These are phyloP conservation scores for Scheffersomyces titani DNA, from an alignment of 1,139 yeast genomes.

Conservation along the genomic window DNA sequence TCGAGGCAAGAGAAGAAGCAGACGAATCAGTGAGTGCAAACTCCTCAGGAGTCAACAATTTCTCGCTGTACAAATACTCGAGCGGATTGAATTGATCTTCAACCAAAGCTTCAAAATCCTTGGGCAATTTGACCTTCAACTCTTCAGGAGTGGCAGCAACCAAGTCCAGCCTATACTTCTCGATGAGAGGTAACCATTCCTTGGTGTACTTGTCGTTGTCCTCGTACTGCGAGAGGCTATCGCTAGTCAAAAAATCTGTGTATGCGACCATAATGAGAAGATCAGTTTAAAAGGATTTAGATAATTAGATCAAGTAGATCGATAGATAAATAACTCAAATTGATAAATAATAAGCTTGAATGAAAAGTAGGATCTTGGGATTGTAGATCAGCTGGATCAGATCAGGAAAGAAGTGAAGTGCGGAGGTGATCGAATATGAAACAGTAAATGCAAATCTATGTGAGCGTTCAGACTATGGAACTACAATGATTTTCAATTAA, in stretches of 20 bases:
- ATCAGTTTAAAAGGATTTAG: too few species aligned
- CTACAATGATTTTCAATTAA: neutral
- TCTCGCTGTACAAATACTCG: constrained; percentile 41
- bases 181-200: constrained; percentile 51
- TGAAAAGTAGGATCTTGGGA: neutral
- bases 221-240: constrained; percentile 35
- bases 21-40: constrained; percentile 49
- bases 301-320: neutral
- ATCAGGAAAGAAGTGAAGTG: neutral
- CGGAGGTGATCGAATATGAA: neutral
- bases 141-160: constrained; percentile 43
- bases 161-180: constrained; percentile 47
- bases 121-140: constrained; percentile 42
- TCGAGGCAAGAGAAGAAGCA: constrained; percentile 33
- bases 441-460: neutral
- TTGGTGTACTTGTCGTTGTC: constrained; percentile 33
- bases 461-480: neutral
- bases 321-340: too few species aligned
- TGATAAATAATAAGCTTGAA: neutral
- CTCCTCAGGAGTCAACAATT: constrained; percentile 45
- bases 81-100: constrained; percentile 47
- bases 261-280: neutral
- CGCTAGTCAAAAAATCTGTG: constrained; percentile 23
- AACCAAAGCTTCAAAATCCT: constrained; percentile 39
- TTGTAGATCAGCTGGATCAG: neutral